phyloP scores from a whole-genome alignment of 129 eudicot species.

The Flaveria bidentis region DNA sequence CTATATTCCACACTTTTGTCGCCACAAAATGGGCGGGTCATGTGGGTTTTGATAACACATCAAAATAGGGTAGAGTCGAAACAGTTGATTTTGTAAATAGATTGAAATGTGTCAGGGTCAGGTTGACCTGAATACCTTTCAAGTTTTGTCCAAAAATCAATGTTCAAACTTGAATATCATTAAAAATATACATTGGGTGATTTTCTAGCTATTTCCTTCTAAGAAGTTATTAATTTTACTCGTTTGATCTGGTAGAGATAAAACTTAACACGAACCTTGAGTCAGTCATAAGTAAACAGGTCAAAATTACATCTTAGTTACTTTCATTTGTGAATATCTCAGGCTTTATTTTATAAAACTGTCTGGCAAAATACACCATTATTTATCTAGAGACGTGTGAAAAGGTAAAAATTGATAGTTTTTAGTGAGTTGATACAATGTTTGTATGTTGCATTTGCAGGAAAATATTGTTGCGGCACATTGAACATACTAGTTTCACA shows the following conservation, averaged over 20 bases:
- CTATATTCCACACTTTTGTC: not conserved
- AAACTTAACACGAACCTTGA: not conserved
- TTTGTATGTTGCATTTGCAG: conserved; percentile 35
- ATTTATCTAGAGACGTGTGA: not conserved
- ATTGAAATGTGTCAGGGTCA: not conserved
- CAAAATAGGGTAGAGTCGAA: not conserved
- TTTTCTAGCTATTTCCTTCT: not conserved
- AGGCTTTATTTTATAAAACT: not conserved
- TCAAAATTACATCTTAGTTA: not conserved
- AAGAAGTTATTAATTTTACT: not conserved
- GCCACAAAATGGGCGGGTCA: conserved; percentile 3
- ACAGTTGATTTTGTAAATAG: not conserved
- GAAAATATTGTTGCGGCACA: not conserved
- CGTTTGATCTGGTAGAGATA: not conserved
- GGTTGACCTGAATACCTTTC: not conserved
- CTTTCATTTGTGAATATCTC: not conserved
- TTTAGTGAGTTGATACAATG: not conserved
- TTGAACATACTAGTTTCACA: conserved; percentile 24
- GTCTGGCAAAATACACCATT: not conserved
- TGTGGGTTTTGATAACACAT: not conserved
- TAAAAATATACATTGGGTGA: not conserved
- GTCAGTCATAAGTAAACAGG: not conserved
- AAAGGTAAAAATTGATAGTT: not conserved
- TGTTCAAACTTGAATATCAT: not conserved
- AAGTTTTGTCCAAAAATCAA: not conserved